phyloP scores from a whole-genome alignment of 2,329 filamentous ascomycete genomes.

The Alternaria brassicicola region DNA sequence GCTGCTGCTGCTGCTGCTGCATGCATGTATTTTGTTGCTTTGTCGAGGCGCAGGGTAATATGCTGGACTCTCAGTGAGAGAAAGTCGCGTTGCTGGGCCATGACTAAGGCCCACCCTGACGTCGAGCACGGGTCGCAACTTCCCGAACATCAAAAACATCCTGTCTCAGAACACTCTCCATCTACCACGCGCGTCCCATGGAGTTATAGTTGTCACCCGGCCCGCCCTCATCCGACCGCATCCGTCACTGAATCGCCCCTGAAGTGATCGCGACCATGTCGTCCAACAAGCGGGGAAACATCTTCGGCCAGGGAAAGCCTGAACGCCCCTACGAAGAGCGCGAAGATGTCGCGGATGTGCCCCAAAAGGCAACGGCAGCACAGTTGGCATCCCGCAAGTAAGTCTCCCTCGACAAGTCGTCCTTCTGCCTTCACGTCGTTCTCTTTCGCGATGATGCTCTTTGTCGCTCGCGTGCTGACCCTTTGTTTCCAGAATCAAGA shows the following conservation, averaged over 20 bases:
- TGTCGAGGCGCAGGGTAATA: not conserved
- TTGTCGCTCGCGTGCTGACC: conserved; percentile 22
- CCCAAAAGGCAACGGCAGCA: conserved; percentile 60
- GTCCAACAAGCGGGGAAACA: conserved; percentile 32
- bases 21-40: not conserved
- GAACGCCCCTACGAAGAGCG: conserved; percentile 37
- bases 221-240: conserved; percentile 7
- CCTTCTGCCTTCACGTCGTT: not conserved
- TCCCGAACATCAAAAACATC: conserved; percentile 18
- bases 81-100: conserved; percentile 11
- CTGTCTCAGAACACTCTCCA: conserved; percentile 6
- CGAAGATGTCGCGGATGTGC: conserved; percentile 51
- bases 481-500: conserved; percentile 34
- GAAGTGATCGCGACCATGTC: conserved; percentile 35
- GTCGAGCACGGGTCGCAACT: conserved; percentile 18
- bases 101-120: conserved; percentile 16
- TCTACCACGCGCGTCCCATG: conserved; percentile 15
- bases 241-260: conserved; percentile 15
- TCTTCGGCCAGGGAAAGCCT: conserved; percentile 38
- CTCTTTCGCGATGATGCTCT: conserved; percentile 4
- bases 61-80: not conserved
- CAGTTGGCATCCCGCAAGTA: conserved; percentile 62
- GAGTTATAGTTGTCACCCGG: conserved; percentile 13
- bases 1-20: no score
- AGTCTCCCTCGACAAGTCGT: conserved; percentile 42